Conservation (phyloP, 2,329 filamentous ascomycete genomes). For the Aspergillus awamori region DNA sequence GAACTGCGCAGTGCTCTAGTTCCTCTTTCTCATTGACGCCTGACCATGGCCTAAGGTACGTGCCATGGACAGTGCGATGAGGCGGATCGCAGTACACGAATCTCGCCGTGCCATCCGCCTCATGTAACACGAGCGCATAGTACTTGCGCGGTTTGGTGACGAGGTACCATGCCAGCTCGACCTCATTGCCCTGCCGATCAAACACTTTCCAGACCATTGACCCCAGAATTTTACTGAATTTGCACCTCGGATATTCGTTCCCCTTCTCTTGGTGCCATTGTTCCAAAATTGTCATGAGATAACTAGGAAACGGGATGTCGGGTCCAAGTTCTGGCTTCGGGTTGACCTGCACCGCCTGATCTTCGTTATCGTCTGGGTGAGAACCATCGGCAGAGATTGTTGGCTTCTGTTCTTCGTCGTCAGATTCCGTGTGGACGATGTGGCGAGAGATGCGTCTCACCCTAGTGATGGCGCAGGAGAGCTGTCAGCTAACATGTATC, state of each 20-base stretch:
- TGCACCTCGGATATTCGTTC: conserved; percentile 5
- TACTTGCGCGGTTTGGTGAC: conserved; percentile 9
- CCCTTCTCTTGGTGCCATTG: conserved; percentile 18
- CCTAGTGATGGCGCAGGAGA: neutral
- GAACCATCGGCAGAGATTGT: neutral
- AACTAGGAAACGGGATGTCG: conserved; percentile 7
- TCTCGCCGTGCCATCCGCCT: neutral
- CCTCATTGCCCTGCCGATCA: conserved; percentile 16
- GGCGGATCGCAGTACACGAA: conserved; percentile 11
- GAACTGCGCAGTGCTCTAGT: conserved; percentile 12
- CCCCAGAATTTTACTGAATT: neutral
- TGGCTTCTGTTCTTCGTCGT: neutral
- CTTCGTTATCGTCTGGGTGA: neutral
- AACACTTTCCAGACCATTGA: conserved; percentile 17
- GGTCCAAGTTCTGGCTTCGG: conserved; percentile 1
- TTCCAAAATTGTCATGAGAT: conserved; percentile 14
- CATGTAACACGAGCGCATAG: conserved; percentile 15
- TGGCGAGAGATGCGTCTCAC: neutral
- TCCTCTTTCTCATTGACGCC: conserved; percentile 11
- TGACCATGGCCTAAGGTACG: conserved; percentile 18
- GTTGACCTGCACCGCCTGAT: neutral
- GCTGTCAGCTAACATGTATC: neutral
- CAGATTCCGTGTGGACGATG: neutral
- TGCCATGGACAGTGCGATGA: neutral
- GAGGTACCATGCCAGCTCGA: conserved; percentile 16